Evolutionary conservation across 352 stramenopile species (phyloP).

Genomic region (Phytophthora syringae): DNA sequence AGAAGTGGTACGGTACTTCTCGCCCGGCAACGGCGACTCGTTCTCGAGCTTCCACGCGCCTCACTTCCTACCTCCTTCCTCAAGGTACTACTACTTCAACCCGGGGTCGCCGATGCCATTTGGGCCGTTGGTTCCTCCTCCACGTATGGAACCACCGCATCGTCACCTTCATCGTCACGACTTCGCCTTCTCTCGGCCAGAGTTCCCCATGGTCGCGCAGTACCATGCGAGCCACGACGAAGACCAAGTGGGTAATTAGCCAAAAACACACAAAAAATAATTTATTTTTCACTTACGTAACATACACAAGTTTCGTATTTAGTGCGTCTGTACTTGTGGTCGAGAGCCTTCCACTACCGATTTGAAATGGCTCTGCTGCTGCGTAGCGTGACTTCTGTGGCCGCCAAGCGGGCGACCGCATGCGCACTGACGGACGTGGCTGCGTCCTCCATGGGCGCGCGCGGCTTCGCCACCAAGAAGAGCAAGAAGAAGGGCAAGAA

Average conservation of each 20-base stretch:
- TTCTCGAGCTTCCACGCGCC: constrained; percentile 33
- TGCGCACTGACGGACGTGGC: constrained; percentile 20
- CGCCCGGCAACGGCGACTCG: constrained; percentile 37
- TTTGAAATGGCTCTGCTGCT: constrained; percentile 37
- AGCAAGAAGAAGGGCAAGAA: constrained; percentile 68
- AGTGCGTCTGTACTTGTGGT: constrained; percentile 27
- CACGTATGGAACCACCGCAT: constrained; percentile 7
- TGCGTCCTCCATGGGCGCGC: constrained; percentile 20
- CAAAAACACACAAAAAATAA: too few relatives aligned
- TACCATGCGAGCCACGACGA: constrained; percentile 25
- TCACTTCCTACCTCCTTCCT: constrained; percentile 32
- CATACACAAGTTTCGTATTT: constrained; percentile 28
- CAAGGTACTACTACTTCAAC: constrained; percentile 69
- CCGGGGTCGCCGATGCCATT: constrained; percentile 17
- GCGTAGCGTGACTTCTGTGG: constrained; percentile 33
- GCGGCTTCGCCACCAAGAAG: constrained; percentile 60
- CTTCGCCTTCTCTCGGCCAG: constrained; percentile 23
- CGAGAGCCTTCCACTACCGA: constrained; percentile 23
- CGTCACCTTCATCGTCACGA: constrained; percentile 2
- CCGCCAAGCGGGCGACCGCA: constrained; percentile 31
- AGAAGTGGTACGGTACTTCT: constrained; percentile 81
- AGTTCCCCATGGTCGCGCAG: constrained; percentile 34
- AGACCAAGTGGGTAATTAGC: constrained; percentile 9
- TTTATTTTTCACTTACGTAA: neutral
- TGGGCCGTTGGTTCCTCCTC: constrained; percentile 18